Evolutionary conservation across 1,284 basidiomycete genomes (phyloP).

Genomic region (Trichosporon faecale): DNA sequence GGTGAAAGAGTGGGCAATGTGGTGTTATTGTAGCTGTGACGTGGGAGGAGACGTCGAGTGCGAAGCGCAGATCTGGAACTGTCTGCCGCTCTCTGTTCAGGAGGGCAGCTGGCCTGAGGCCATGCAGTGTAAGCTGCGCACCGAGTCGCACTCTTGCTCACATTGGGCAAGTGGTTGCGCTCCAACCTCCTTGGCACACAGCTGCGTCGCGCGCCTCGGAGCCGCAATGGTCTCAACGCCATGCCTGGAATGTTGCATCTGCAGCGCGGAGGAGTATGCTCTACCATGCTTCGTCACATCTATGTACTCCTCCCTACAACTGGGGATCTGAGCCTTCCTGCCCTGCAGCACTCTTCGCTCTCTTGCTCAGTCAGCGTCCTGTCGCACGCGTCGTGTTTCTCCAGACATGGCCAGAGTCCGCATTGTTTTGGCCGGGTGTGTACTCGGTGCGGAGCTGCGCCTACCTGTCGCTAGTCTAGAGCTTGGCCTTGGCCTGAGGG

Average conservation of each 20-base stretch:
- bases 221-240: not conserved
- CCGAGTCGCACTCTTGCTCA: not conserved
- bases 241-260: not conserved
- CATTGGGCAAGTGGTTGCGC: not conserved
- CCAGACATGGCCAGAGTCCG: no score
- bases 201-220: not conserved
- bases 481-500: constrained; percentile 6
- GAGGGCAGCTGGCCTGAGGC: not conserved
- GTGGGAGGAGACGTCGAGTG: no score
- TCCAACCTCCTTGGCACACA: not conserved
- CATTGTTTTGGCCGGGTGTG: not conserved
- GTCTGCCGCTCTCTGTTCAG: not conserved
- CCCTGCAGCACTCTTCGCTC: not conserved
- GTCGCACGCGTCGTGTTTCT: not conserved
- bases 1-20: no score
- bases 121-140: not conserved
- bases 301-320: not conserved
- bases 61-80: not conserved
- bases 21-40: no score
- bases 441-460: not conserved
- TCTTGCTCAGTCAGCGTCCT: no score
- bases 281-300: not conserved
- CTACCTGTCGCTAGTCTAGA: not conserved
- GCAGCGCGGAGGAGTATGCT: not conserved
- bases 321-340: not conserved